A percentile compares a stretch with the other conserved stretches of the same genome.
Evolutionary conservation across 2,329 filamentous ascomycete genomes (phyloP).

Genomic region (Cordyceps sp.): DNA sequence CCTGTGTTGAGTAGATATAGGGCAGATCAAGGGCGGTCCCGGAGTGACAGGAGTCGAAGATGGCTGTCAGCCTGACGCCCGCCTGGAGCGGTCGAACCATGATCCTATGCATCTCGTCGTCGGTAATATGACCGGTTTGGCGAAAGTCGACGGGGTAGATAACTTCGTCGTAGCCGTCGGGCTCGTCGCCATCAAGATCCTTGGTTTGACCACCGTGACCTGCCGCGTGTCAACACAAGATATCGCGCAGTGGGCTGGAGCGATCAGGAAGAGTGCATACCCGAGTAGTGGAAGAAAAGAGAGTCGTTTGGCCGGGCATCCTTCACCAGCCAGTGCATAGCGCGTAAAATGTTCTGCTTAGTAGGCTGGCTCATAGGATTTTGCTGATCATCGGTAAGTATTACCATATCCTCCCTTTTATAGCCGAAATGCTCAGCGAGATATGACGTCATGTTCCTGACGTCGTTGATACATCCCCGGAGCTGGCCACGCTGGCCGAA

Average conservation of each 20-base stretch:
- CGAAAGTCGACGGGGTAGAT: slow-evolving; percentile 74
- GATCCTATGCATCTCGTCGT: slow-evolving; percentile 68
- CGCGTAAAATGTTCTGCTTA: slow-evolving; percentile 84
- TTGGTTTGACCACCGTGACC: slow-evolving; percentile 70
- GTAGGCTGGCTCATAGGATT: slow-evolving; percentile 95
- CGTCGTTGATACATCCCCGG: slow-evolving; percentile 90
- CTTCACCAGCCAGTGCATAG: slow-evolving; percentile 97
- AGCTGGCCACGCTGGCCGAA: slow-evolving; percentile 84
- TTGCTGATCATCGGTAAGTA: slow-evolving; percentile 90
- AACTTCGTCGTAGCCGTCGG: slow-evolving; percentile 69
- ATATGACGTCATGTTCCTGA: slow-evolving; percentile 91
- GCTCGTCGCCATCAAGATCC: slow-evolving; percentile 64
- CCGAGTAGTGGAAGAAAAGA: slow-evolving; percentile 94
- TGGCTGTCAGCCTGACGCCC: slow-evolving; percentile 43
- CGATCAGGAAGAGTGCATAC: slow-evolving; percentile 27
- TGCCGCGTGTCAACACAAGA: slow-evolving; percentile 13
- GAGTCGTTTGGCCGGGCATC: slow-evolving; percentile 86
- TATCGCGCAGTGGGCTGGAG: too few relatives aligned
- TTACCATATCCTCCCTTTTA: slow-evolving; percentile 91
- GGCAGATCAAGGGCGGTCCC: slow-evolving; percentile 50
- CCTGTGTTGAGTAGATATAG: slow-evolving; percentile 54
- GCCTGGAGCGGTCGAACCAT: slow-evolving; percentile 42
- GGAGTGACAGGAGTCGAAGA: slow-evolving; percentile 51
- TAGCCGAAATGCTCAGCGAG: slow-evolving; percentile 82
- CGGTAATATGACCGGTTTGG: slow-evolving; percentile 64